Base-by-base conservation (phyloP, 306 rosid genomes). In the Lathyrus oleraceus region DNA sequence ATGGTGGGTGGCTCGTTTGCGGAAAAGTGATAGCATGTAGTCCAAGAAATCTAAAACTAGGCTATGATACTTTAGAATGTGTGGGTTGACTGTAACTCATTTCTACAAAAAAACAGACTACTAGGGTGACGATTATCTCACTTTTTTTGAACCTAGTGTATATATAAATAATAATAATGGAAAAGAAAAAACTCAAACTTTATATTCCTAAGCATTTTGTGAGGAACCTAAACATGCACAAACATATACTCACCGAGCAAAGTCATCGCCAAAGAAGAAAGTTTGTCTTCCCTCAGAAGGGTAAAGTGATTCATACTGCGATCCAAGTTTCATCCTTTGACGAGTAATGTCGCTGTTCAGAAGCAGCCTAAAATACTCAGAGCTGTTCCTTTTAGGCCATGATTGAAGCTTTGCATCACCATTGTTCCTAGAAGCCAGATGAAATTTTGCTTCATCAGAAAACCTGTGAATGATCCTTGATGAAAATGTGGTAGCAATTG, bases 381-480 rank as follows among this genome's bases (percentile, higher is more conserved):
- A 48, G 53, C 80, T 84, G 39, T 65, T 65, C 76, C 68, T 74
- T 70, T 63, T 68, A 9, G 95, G 96, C 93, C 91, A 87, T 39
- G 75, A 14, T 42, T 69, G 74, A 20, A 15, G 65, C 10, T 15
- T 43, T 43, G 5, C 61, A 38, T 36, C 54, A 66, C 72, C 76
- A 54, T 57, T 57, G 20, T 47, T 61, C 63, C 78, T 72, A 23
- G 25, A 23, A 23, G 25, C 25, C 40, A 87, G 74, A 38, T 83
- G 69, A 53, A 67, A 66, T 71, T 64, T 84, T 43, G 83, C 82
- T 58, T 92, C 86, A 13, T 92, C 86, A 13, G 96, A 89, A 79
- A 83, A 89, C 19, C 90, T 71, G 76, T 92, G 96, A 52, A 92
- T 71, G 32, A 92, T 78, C 86, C 81, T 82, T n/a, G 92, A 85